phyloP scores from a whole-genome alignment of 2,329 filamentous ascomycete species.

The Alternaria sp. region DNA sequence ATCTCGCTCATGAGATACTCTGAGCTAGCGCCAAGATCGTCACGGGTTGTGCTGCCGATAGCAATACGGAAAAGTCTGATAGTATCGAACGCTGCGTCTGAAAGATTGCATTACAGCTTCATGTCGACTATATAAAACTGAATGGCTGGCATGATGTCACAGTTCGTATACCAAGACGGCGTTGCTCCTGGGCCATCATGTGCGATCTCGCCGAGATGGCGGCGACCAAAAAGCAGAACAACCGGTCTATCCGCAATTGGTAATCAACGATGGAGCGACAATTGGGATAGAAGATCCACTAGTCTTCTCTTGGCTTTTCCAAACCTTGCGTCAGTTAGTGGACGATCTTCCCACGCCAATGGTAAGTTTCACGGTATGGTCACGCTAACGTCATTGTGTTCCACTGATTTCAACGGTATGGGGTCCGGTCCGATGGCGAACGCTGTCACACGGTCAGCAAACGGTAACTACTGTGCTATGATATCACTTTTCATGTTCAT shows the following conservation, averaged over 20 bases:
- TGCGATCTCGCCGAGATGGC: conserved; percentile 4
- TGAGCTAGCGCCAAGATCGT: not conserved
- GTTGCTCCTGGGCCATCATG: not conserved
- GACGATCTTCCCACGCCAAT: not conserved
- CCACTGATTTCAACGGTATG: conserved; percentile 8
- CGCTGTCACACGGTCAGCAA: not conserved
- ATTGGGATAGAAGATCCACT: not conserved
- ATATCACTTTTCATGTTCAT: conserved; percentile 10
- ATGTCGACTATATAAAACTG: not conserved
- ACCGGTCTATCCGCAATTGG: not conserved
- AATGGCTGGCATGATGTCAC: not conserved
- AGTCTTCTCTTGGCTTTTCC: not conserved
- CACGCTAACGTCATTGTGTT: conserved; percentile 16
- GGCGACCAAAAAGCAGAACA: not conserved
- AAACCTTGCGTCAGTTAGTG: not conserved
- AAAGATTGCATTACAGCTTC: not conserved
- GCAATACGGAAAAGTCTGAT: not conserved
- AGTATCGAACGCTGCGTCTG: not conserved
- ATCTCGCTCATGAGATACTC: not conserved
- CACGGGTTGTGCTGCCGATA: not conserved
- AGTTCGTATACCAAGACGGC: not conserved
- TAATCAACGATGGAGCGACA: not conserved
- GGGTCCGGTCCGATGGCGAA: not conserved
- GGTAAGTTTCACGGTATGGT: conserved; percentile 2
- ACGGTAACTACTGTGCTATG: conserved; percentile 10